Base-by-base conservation (phyloP, 108 stramenopile species). In the Nitzschia sp. region DNA sequence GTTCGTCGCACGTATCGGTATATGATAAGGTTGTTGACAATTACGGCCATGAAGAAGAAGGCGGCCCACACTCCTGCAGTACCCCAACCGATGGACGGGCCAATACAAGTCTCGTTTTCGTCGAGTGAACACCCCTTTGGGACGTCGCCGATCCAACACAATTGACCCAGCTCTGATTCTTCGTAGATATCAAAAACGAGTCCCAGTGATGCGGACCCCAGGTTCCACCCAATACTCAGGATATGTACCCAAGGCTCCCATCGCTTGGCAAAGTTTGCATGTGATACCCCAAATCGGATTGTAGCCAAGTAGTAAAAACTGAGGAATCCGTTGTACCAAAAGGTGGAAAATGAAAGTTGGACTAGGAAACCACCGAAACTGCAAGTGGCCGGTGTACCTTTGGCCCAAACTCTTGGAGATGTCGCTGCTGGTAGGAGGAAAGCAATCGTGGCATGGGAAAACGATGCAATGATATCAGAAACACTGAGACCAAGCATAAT, bases 351-450 rank as follows among this genome's bases (percentile, higher is more conserved):
- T 0, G 53, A 11, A 3, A 71, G 15, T 25, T 77, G 63, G 8
- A n/a, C 8, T 8, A 77, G 42, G 50, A 72, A 71, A 7, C 70
- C 76, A 10, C 19, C 19, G 41, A 67, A 44, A 8, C 57, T 43
- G 57, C 76, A 77, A 6, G 71, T 71, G 17, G 70, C 71, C 6
- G 53, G 12, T 7, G 17, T 77, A 6, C 76, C 76, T 1, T 14
- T 19, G 10, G 76, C 76, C 64, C 63, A 63, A 0, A 73, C 55
- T 41, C 63, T 21, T 58, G 10, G 63, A 25, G 41, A 43, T 21
- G 71, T 26, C 11, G 8, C 41, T 19, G 55, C 53, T 12, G 72
- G 72, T 39, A 43, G 44, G 21, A 65, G 20, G 53, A 65, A 58
- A 8, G 63, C 44, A 24, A 12, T 14, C 42, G 51, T 17, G 25